Base-by-base conservation (phyloP, 805 yeast genomes). In the Cyberlindnera bimundalis region DNA sequence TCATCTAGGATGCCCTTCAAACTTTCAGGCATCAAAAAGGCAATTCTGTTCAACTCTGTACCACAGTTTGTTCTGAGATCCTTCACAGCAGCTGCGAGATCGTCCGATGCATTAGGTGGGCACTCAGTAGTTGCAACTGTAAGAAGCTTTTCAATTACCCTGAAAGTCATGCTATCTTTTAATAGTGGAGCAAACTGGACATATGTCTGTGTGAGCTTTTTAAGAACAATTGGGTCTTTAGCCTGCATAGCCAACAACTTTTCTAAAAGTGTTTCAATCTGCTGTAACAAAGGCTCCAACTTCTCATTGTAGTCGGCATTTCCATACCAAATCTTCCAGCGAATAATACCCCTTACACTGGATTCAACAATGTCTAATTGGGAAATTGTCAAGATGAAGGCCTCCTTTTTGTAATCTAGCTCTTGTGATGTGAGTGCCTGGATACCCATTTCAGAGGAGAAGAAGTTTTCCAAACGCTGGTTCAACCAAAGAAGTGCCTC, bases 271-370 rank as follows among this genome's bases (percentile, higher is more conserved):
- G 71, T 74, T 56, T 86, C 89, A 9, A 84, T 79, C 37, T 73
- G 72, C 33, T 67, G 68, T 38, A 79, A 65, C 39, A 78, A 67
- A 16, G 60, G 68, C 37, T 79, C 81, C 12, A 78, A 67, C 28
- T 67, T 65, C 27, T 75, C 80, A 37, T 76, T 71, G 43, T 67
- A 70, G 34, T 65, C 69, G 5, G 69, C 73, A 6, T 79, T 78
- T 26, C 64, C 73, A 53, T 87, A 89, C 96, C 97, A 91, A 14
- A 88, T 79, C 53, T 87, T 79, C 99, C 99, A 95, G 57, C 99
- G 76, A 11, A 93, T 81, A 18, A 95, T 82, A 27, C 98, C 99
- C 45, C 96, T 76, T 25, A 93, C 77, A 51, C 95, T 83, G 26
- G 96, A 83, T 61, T 91, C 98, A 20, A 89, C 86, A 19, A 89